Percentiles rank a stretch among this genome's conserved stretches.
Conservation (phyloP, 352 stramenopile species). For the Pythium plurisporium region DNA sequence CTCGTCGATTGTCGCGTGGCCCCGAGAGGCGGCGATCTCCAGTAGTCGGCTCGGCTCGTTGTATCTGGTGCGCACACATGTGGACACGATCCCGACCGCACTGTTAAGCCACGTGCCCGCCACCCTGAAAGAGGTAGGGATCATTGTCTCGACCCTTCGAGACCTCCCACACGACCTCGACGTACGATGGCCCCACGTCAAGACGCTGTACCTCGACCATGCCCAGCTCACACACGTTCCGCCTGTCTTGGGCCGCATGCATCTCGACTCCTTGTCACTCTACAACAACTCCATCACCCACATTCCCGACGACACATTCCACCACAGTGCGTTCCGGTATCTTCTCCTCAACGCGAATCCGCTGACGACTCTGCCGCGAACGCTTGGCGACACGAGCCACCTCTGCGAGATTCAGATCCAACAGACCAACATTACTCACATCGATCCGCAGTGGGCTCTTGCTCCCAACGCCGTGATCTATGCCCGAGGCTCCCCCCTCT, state of each 20-base stretch:
- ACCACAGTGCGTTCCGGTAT: conserved; percentile 1
- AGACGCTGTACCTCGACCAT: conserved; percentile 16
- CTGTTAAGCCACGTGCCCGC: conserved; percentile 5
- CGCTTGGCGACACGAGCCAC: background rate
- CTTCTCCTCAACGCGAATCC: conserved; percentile 9
- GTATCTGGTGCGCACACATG: conserved; percentile 10
- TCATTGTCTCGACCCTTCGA: conserved; percentile 22
- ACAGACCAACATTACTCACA: background rate
- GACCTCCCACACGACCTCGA: conserved; percentile 10
- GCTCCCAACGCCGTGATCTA: background rate
- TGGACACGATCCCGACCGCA: conserved; percentile 6
- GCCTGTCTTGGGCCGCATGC: conserved; percentile 3
- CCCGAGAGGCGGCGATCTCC: too few species aligned
- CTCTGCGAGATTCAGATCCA: conserved; percentile 13
- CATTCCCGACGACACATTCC: conserved; percentile 8
- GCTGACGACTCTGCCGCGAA: background rate
- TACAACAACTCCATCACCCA: conserved; percentile 6
- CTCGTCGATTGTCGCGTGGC: conserved; percentile 13
- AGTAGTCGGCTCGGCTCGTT: conserved; percentile 18
- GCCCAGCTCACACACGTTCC: background rate
- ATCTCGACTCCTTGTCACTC: conserved; percentile 16
- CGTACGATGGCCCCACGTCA: conserved; percentile 7
- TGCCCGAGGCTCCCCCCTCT: background rate
- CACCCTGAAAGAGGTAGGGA: conserved; percentile 15
- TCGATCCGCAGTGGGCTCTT: background rate